These are phyloP conservation scores for Dryas octopetala DNA, from an alignment of 306 rosid species.

Conservation along the genomic window DNA sequence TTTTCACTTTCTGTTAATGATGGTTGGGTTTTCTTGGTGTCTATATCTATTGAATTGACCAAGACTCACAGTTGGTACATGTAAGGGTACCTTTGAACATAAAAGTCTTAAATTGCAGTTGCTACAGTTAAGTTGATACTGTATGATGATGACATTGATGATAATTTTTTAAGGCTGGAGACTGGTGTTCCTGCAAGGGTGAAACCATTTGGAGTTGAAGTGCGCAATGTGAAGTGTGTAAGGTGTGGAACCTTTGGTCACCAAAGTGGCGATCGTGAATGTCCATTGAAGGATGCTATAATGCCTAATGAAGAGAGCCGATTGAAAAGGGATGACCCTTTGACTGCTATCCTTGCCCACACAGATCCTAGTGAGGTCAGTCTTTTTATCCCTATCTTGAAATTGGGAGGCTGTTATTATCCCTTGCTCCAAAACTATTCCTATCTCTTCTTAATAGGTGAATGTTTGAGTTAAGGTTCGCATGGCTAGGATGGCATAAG, in stretches of 20 bases:
- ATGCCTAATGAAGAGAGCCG: slow-evolving; percentile 91
- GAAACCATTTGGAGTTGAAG: slow-evolving; percentile 93
- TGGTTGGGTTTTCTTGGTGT: background rate
- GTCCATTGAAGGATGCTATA: slow-evolving; percentile 87
- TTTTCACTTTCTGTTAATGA: background rate
- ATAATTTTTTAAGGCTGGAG: slow-evolving; percentile 57
- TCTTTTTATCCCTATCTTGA: slow-evolving; percentile 14
- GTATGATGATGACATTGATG: background rate
- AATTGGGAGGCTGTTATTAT: background rate
- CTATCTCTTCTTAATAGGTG: background rate
- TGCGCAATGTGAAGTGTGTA: slow-evolving; percentile 90
- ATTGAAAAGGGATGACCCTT: slow-evolving; percentile 91
- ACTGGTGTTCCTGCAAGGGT: slow-evolving; percentile 80
- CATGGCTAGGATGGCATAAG: slow-evolving; percentile 8
- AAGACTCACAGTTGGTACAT: background rate
- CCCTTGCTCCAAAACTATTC: background rate
- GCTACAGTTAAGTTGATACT: background rate
- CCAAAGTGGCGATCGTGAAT: slow-evolving; percentile 98
- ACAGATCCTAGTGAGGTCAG: slow-evolving; percentile 77
- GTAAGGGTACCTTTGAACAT: background rate
- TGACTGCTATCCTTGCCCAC: slow-evolving; percentile 86
- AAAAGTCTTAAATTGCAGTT: background rate
- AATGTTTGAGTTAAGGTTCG: background rate
- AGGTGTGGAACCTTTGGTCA: slow-evolving; percentile 90
- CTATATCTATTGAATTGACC: background rate